Evolutionary conservation across 2,329 filamentous ascomycete species (phyloP), one percentile per base, ranked within the genome.

Genomic region (Xylariaceae sp.): DNA sequence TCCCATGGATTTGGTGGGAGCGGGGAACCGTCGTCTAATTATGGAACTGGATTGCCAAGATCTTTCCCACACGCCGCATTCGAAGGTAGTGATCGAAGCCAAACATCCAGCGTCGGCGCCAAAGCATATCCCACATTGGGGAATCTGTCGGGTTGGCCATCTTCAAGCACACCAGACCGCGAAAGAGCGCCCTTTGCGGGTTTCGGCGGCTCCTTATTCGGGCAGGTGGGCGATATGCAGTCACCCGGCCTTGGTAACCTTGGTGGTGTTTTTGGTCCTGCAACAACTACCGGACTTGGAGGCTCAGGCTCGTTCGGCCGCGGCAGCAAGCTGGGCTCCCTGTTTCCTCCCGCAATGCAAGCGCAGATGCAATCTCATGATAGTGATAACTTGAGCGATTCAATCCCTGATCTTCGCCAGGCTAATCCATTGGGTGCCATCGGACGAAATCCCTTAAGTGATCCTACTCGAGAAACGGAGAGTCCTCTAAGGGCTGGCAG

Each of bases 261-360:
- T 6, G 85, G 85, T 45, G 82, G 81, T 35, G 81, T 92, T 37
- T 92, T 94, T 68, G 87, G 87, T 4, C 79, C 84, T n/a, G 72
- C 77, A 5, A 77, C 82, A 30, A 76, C 79, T 36, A 75, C 79
- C 18, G 81, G 79, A 50, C 75, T 77, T 32, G 78, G 77, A 52
- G 80, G 78, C 50, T 75, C 85, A 6, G 86, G 87, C 44, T 87
- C 87, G 45, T 83, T 89, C 39, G 85, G 89, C 26, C 86, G 91
- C 30, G 81, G 84, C 4, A 94, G 89, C 76, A 95, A 92, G 72
- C 79, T 97, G 32, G 89, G 89, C 2, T 92, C 91, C 1, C 77
- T 99, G 20, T 97, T 99, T 67, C 92, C 93, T 7, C 77, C 86
- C 1, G 87, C 88, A 4, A 92, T 96, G 89, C 92, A 97, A 73